Conservation (phyloP, 352 stramenopile species). For the Phytopythium montanum region DNA sequence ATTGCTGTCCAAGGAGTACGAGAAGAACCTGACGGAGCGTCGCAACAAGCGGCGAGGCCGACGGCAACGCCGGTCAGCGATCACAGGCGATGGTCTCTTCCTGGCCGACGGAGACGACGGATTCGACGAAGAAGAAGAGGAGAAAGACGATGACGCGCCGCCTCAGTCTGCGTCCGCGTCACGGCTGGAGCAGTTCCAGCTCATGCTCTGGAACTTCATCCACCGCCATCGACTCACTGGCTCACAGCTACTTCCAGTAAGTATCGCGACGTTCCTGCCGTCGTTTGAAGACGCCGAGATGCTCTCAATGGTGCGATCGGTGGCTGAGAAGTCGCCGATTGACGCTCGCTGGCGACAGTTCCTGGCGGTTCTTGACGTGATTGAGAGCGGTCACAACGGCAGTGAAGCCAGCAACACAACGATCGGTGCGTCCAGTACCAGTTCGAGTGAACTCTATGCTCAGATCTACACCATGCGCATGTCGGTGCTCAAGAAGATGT, state of each 20-base stretch:
- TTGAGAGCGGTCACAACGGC: constrained; percentile 17
- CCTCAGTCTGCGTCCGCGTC: constrained; percentile 10
- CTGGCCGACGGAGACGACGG: constrained; percentile 6
- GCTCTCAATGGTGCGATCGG: constrained; percentile 29
- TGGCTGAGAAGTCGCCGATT: constrained; percentile 32
- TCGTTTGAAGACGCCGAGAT: constrained; percentile 46
- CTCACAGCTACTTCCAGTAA: constrained; percentile 35
- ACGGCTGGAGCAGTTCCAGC: constrained; percentile 51
- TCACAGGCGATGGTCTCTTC: constrained; percentile 13
- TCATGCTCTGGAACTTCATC: constrained; percentile 60
- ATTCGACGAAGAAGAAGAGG: constrained; percentile 17
- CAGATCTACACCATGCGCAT: constrained; percentile 29
- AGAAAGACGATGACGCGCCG: constrained; percentile 10
- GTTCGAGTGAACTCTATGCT: constrained; percentile 6
- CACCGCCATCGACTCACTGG: constrained; percentile 47
- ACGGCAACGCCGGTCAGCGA: background rate
- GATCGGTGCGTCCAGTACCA: background rate
- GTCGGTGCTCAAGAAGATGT: constrained; percentile 51
- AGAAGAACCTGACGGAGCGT: constrained; percentile 41
- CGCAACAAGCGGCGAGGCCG: constrained; percentile 15
- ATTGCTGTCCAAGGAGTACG: constrained; percentile 58
- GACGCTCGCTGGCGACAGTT: constrained; percentile 44
- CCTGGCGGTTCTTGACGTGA: constrained; percentile 34
- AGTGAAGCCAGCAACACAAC: background rate
- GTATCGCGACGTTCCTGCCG: constrained; percentile 39